Evolutionary conservation across 371 early-diverging fungal genomes (phyloP), one percentile per base, ranked within the genome.

Genomic region (Mortierella sp.): DNA sequence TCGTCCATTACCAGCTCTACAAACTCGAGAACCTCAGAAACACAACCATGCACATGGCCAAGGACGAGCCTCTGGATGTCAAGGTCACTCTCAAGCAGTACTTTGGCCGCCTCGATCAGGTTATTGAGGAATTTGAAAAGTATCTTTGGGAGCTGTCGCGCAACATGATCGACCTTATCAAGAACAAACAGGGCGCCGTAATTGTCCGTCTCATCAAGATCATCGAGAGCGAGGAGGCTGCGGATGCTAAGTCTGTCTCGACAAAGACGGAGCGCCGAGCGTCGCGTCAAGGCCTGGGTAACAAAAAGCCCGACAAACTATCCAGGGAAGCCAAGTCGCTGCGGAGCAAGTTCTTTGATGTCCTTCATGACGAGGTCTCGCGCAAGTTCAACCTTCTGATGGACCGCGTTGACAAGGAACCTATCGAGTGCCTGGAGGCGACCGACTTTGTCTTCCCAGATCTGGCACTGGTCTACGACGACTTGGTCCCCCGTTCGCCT

Each of bases 141-240:
- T 96, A 97, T 80, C 84, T 99, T 46, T 99, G 98, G 97, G 88
- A 90, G 51, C 83, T 98, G 38, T 93, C 96, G 5, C 91, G 92
- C n/a, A 90, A 94, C 76, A 88, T 96, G 65, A 89, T 97, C n/a
- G 94, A 94, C 3, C 88, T 98, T 51, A 94, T 95, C 14, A 93
- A 93, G 80, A 89, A 90, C 38, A 91, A 91, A 24, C 93, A 95
- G 70, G 90, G 92, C 6, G 87, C 95, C 0, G 90, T 96, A 18
- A 91, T 99, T 29, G 95, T 98, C 24, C 92, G 95, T 71, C 75
- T 99, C 32, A 94, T 95, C 76, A 98, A 98, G 82, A 95, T 98
- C 38, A 95, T 99, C 70, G 99, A 99, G 83, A 89, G 89, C 29
- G 98, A 98, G 87, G 98, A 99, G 85, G 88, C 89, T 46, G 95